A percentile compares a stretch with the other conserved stretches of the same genome.
phyloP scores from a whole-genome alignment of 2,329 filamentous ascomycete species.

The Neonectria hederae region DNA sequence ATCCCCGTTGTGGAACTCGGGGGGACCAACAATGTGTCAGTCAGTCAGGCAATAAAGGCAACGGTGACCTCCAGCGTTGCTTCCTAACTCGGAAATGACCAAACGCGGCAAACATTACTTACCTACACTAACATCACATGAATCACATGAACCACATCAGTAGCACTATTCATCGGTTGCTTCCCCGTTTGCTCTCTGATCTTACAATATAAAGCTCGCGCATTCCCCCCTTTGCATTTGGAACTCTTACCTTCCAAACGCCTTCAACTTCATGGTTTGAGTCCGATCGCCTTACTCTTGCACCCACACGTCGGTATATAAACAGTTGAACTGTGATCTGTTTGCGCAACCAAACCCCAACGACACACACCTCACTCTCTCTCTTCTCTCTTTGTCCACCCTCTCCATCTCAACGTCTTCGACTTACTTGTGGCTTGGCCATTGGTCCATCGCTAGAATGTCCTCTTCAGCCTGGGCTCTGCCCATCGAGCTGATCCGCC shows the following conservation, averaged over 20 bases:
- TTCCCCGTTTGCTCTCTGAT: background rate
- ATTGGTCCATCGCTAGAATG: background rate
- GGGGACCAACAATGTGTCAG: too few relatives aligned
- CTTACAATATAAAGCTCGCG: background rate
- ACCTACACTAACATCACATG: too few relatives aligned
- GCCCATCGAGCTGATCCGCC: slow-evolving; percentile 6
- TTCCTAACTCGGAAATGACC: background rate
- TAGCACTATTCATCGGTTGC: too few relatives aligned
- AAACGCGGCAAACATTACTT: background rate
- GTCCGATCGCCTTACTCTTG: too few relatives aligned
- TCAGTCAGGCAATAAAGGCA: background rate
- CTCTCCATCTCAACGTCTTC: background rate
- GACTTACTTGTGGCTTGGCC: background rate
- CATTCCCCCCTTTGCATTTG: background rate
- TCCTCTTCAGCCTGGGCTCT: background rate
- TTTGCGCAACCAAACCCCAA: background rate
- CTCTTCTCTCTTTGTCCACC: too few relatives aligned
- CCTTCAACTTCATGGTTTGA: background rate
- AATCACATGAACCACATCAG: background rate
- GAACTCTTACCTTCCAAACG: background rate
- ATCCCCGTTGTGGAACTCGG: too few relatives aligned
- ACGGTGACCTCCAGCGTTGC: background rate
- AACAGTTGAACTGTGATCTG: background rate
- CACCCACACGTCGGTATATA: too few relatives aligned
- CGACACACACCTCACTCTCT: too few relatives aligned